A percentile compares a stretch with the other conserved stretches of the same genome.
phyloP scores from a whole-genome alignment of 108 stramenopile genomes.

The Cyclotella atomus region DNA sequence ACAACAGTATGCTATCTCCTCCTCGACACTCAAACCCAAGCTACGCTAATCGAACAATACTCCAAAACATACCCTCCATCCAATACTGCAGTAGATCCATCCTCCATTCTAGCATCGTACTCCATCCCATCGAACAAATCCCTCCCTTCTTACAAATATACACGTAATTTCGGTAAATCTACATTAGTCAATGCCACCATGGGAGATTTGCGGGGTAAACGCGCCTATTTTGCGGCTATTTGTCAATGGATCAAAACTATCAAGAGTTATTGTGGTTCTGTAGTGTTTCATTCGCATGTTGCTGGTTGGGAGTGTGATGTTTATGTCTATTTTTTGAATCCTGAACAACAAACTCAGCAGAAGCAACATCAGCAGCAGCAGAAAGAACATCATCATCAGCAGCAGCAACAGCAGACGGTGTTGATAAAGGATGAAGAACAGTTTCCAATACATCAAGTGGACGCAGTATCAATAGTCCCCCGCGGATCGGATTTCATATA shows the following conservation, averaged over 20 bases:
- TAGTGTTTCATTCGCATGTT: constrained; percentile 10
- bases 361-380: not conserved
- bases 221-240: constrained; percentile 25
- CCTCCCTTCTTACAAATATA: constrained; percentile 39
- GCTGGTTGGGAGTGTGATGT: constrained; percentile 40
- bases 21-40: constrained; percentile 28
- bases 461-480: constrained; percentile 28
- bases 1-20: constrained; percentile 30
- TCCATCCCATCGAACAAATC: constrained; percentile 6
- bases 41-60: constrained; percentile 36
- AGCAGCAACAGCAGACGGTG: constrained; percentile 19
- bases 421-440: constrained; percentile 21
- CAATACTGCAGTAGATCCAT: not conserved
- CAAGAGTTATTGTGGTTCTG: constrained; percentile 35
- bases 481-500: constrained; percentile 40
- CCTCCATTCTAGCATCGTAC: constrained; percentile 14
- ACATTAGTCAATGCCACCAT: constrained; percentile 17
- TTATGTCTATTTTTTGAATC: constrained; percentile 23
- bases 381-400: not conserved
- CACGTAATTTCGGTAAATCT: constrained; percentile 26
- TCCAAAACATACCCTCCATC: not conserved
- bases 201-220: constrained; percentile 27
- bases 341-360: not conserved
- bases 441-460: constrained; percentile 20
- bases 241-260: constrained; percentile 36